A percentile compares a stretch with the other conserved stretches of the same genome.
phyloP scores from a whole-genome alignment of 75 land plant species.

The Ceratopteris richardii region DNA sequence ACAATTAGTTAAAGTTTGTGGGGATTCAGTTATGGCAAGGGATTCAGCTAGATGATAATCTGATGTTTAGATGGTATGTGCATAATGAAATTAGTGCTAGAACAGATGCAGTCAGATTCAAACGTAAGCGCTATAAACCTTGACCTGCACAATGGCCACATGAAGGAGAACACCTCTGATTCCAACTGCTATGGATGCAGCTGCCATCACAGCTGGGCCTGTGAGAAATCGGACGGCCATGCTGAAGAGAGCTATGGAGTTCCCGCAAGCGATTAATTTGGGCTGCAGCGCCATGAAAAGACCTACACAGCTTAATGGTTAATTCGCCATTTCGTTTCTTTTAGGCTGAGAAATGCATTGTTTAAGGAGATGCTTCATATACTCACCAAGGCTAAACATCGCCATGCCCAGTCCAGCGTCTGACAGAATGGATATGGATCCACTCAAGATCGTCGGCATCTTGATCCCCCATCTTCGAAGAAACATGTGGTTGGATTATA shows the following conservation, averaged over 20 bases:
- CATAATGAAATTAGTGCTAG: too few species aligned
- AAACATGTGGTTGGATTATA: not conserved
- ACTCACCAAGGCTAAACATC: slow-evolving; percentile 81
- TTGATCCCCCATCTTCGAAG: slow-evolving; percentile 59
- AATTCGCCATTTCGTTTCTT: too few species aligned
- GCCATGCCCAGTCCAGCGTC: slow-evolving; percentile 97
- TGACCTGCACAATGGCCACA: slow-evolving; percentile 84
- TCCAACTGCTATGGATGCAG: slow-evolving; percentile 67
- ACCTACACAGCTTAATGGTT: slow-evolving; percentile 28
- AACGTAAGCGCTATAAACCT: too few species aligned
- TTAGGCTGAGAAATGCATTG: too few species aligned
- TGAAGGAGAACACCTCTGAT: slow-evolving; percentile 56
- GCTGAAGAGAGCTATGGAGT: slow-evolving; percentile 48
- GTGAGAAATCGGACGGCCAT: slow-evolving; percentile 78
- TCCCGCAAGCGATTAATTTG: slow-evolving; percentile 76
- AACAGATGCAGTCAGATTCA: too few species aligned
- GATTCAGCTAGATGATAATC: not conserved
- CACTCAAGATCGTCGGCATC: slow-evolving; percentile 65
- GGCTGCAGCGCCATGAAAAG: slow-evolving; percentile 88
- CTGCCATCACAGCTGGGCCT: slow-evolving; percentile 91
- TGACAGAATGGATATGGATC: slow-evolving; percentile 77
- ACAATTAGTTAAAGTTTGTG: not conserved
- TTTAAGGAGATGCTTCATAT: too few species aligned
- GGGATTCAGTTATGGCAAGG: not conserved
- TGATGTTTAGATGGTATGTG: not conserved